Evolutionary conservation across 495 filamentous ascomycete genomes (phyloP), one percentile per base, ranked within the genome.

Genomic region (Aspergillus affinis): DNA sequence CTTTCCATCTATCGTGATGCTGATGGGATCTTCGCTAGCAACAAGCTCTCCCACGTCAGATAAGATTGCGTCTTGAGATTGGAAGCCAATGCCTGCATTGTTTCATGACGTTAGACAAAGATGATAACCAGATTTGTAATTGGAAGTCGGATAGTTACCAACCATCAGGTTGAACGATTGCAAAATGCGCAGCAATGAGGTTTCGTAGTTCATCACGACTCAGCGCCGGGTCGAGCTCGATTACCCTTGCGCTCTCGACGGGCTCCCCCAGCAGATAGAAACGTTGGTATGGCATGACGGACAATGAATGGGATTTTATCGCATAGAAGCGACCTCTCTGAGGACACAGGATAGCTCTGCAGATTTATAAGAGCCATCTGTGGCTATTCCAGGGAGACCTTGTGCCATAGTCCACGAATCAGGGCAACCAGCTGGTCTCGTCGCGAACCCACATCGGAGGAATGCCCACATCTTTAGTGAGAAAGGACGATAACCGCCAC

Each of bases 221-320:
- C 27, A 65, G 50, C 5, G 69, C 55, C 12, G 69, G 52, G 46
- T 76, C 69, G n/a, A 81, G 15, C n/a, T 76, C 68, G 19, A 82
- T 26, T 26, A 4, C 4, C 23, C 64, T 30, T 68, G 49, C 23
- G 60, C 51, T 81, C 48, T 61, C 69, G 9, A 76, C 69, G 23
- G 75, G 72, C 23, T 81, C 80, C 30, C 30, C 30, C 27, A 79
- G 58, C 17, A 81, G 71, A 49, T 77, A 74, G 58, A 81, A 82
- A 36, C 62, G 48, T 29, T 48, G 19, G 17, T 29, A 18, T 18
- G 54, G 45, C 54, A 57, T 57, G 21, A 20, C 29, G 29, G 29
- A 32, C 29, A 32, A 10, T 7, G 29, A 32, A 21, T 1, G 10
- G 29, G 8, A 32, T 32, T 32, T 32, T 7, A 32, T 2, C 29